Evolutionary conservation across 2,329 filamentous ascomycete genomes (phyloP).

Genomic region (Mariannaea elegans): DNA sequence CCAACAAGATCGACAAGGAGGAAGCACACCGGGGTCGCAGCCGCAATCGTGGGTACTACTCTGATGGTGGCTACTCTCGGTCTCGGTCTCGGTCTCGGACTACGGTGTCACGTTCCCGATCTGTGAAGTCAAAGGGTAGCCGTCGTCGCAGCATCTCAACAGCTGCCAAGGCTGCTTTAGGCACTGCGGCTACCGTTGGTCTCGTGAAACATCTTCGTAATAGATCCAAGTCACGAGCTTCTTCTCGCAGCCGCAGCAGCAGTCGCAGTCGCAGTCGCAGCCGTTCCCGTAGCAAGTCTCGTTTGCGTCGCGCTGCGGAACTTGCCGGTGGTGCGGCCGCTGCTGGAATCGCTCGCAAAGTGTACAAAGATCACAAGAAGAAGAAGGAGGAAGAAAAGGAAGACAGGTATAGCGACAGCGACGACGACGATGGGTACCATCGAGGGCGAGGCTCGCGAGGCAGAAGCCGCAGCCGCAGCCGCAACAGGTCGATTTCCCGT

Average conservation of each 20-base stretch:
- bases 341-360: slow-evolving; percentile 67
- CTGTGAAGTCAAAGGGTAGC: slow-evolving; percentile 49
- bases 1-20: slow-evolving; percentile 67
- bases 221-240: slow-evolving; percentile 55
- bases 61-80: slow-evolving; percentile 52
- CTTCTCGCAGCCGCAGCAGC: slow-evolving; percentile 29
- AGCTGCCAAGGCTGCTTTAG: slow-evolving; percentile 65
- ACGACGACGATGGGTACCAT: slow-evolving; percentile 49
- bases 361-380: slow-evolving; percentile 68
- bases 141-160: slow-evolving; percentile 58
- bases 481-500: slow-evolving; percentile 63
- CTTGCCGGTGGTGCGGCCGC: slow-evolving; percentile 68
- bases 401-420: slow-evolving; percentile 43
- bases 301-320: slow-evolving; percentile 64
- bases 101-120: slow-evolving; percentile 36
- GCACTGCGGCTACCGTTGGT: slow-evolving; percentile 66
- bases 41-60: slow-evolving; percentile 55
- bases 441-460: slow-evolving; percentile 48
- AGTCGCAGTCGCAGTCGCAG: slow-evolving; percentile 34
- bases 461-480: slow-evolving; percentile 46
- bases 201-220: slow-evolving; percentile 66
- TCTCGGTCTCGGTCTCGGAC: slow-evolving; percentile 50
- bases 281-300: slow-evolving; percentile 53
- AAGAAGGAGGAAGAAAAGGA: slow-evolving; percentile 68
- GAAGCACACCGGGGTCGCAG: slow-evolving; percentile 66